A percentile compares a stretch with the other conserved stretches of the same genome.
phyloP scores from a whole-genome alignment of 2,329 filamentous ascomycete species.

The Colletotrichum noveboracense region DNA sequence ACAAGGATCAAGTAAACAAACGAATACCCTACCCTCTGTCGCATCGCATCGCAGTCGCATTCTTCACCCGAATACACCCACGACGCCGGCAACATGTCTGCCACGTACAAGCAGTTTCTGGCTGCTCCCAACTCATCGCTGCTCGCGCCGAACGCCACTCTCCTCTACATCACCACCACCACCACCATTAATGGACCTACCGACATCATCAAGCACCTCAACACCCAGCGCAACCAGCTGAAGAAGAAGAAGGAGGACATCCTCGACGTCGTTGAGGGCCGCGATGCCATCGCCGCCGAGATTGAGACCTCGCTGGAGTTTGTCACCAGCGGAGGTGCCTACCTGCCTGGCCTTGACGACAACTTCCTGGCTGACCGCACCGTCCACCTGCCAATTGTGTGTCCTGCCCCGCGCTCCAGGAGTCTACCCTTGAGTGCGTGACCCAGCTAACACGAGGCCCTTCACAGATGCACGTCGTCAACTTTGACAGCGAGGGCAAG shows the following conservation, averaged over 20 bases:
- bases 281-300: constrained; percentile 74
- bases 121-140: constrained; percentile 67
- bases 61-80: background rate
- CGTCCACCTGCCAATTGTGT: constrained; percentile 81
- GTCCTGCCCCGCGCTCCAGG: constrained; percentile 37
- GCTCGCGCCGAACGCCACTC: constrained; percentile 68
- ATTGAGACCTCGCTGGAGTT: constrained; percentile 87
- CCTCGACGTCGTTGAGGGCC: constrained; percentile 75
- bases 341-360: constrained; percentile 88
- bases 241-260: constrained; percentile 84
- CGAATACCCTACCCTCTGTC: background rate
- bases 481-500: constrained; percentile 77
- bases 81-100: constrained; percentile 37
- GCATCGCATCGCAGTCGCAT: constrained; percentile 9
- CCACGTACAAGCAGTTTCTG: constrained; percentile 75
- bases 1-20: background rate
- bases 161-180: constrained; percentile 91
- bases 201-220: constrained; percentile 84
- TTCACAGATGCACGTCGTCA: constrained; percentile 81
- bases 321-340: constrained; percentile 78
- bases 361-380: constrained; percentile 88
- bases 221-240: constrained; percentile 72
- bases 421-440: background rate
- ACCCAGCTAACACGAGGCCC: background rate
- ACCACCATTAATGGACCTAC: constrained; percentile 73